Percentiles rank a stretch among this genome's conserved stretches.
Conservation (phyloP, 768 basidiomycete species). For the Pisolithus tinctorius region DNA sequence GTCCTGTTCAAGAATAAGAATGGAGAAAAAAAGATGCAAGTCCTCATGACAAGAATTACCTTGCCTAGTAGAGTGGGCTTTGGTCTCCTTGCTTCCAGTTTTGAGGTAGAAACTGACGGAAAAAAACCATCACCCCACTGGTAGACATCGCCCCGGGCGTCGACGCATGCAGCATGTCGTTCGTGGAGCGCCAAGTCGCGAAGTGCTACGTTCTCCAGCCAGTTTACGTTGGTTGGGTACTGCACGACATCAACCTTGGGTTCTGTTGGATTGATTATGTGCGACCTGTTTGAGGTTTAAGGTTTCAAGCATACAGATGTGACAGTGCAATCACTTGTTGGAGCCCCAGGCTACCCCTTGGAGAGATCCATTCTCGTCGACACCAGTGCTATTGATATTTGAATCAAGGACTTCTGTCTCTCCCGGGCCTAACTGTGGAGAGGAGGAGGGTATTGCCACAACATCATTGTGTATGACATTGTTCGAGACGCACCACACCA, state of each 20-base stretch:
- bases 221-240: constrained; percentile 43
- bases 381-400: constrained; percentile 15
- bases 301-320: background rate
- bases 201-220: constrained; percentile 63
- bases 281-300: constrained; percentile 32
- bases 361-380: constrained; percentile 28
- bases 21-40: background rate
- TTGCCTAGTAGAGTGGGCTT: constrained; percentile 57
- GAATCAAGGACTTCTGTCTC: background rate
- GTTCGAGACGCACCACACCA: constrained; percentile 34
- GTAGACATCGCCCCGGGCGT: constrained; percentile 73
- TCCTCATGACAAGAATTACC: constrained; percentile 29
- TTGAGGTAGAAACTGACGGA: constrained; percentile 19
- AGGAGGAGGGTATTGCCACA: background rate
- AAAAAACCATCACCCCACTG: constrained; percentile 76
- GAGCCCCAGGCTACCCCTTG: constrained; percentile 67
- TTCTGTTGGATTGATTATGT: constrained; percentile 37
- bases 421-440: constrained; percentile 1
- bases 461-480: constrained; percentile 33
- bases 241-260: constrained; percentile 37
- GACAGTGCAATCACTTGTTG: constrained; percentile 44
- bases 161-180: constrained; percentile 67
- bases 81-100: constrained; percentile 30
- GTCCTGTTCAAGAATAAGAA: constrained; percentile 41
- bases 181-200: constrained; percentile 67